A percentile compares a stretch with the other conserved stretches of the same genome.
phyloP scores from a whole-genome alignment of 768 basidiomycete genomes.

The Amanita pseudoporphyria region DNA sequence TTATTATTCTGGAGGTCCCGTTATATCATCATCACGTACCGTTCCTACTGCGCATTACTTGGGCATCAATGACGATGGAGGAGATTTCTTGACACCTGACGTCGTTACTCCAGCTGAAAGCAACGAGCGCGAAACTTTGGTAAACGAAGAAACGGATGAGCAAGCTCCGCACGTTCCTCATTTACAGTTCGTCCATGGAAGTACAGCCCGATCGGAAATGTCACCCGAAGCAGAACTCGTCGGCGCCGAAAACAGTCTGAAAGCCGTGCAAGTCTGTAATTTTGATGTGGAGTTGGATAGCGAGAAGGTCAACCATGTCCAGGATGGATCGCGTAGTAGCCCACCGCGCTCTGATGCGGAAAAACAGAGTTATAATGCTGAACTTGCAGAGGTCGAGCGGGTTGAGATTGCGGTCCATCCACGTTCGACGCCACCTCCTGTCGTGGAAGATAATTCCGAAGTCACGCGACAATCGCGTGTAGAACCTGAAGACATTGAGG shows the following conservation, averaged over 20 bases:
- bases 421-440: background rate
- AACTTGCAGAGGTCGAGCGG: background rate
- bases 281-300: background rate
- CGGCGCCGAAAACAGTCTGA: background rate
- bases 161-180: background rate
- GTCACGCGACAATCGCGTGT: background rate
- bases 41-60: conserved; percentile 9
- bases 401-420: background rate
- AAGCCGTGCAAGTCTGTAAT: background rate
- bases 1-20: conserved; percentile 17
- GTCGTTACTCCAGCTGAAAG: conserved; percentile 15
- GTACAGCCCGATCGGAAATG: background rate
- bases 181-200: background rate
- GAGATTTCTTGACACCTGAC: conserved; percentile 19
- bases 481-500: background rate
- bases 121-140: conserved; percentile 9
- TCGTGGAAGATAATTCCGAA: background rate
- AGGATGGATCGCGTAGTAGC: background rate
- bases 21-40: background rate
- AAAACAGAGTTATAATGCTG: background rate
- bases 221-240: background rate
- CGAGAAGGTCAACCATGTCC: background rate
- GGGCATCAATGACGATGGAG: conserved; percentile 11
- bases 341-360: background rate
- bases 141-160: conserved; percentile 2